Conservation (phyloP, 2,329 filamentous ascomycete genomes). For the Sclerotinia sclerotiorum region DNA sequence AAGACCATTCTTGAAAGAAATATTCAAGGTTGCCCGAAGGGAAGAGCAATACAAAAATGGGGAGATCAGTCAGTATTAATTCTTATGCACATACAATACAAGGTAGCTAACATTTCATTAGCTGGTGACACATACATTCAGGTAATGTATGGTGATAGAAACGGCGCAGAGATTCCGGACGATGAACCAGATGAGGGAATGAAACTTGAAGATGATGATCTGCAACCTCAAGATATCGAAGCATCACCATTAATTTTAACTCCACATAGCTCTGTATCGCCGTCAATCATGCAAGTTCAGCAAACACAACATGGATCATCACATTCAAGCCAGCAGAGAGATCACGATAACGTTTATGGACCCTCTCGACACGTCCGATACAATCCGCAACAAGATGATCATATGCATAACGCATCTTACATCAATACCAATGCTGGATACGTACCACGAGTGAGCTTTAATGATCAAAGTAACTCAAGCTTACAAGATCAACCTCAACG, state of each 20-base stretch:
- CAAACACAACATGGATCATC: slow-evolving; percentile 1
- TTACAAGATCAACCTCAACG: slow-evolving; percentile 29
- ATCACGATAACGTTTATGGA: slow-evolving; percentile 24
- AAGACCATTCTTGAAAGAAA: slow-evolving; percentile 56
- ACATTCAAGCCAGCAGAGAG: slow-evolving; percentile 25
- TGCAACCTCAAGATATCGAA: slow-evolving; percentile 31
- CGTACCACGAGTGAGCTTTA: slow-evolving; percentile 17
- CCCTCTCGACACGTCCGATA: slow-evolving; percentile 18
- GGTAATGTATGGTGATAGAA: slow-evolving; percentile 33
- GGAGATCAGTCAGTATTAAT: slow-evolving; percentile 53
- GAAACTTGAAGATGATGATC: slow-evolving; percentile 34
- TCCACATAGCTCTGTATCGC: slow-evolving; percentile 12
- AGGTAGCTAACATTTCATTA: slow-evolving; percentile 12
- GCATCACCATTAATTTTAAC: slow-evolving; percentile 29
- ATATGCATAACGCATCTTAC: slow-evolving; percentile 7
- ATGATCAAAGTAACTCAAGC: slow-evolving; percentile 27
- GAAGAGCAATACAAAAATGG: slow-evolving; percentile 57
- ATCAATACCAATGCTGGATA: slow-evolving; percentile 17
- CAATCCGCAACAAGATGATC: slow-evolving; percentile 9
- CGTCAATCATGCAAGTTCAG: slow-evolving; percentile 21
- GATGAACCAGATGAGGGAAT: slow-evolving; percentile 29
- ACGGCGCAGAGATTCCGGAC: slow-evolving; percentile 28
- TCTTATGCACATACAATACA: background rate
- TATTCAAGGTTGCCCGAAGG: slow-evolving; percentile 59
- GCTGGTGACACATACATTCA: slow-evolving; percentile 28